Percentiles rank a stretch among this genome's conserved stretches.
Evolutionary conservation across 805 yeast species (phyloP).

Genomic region (Lipomyces yamanashiensis): DNA sequence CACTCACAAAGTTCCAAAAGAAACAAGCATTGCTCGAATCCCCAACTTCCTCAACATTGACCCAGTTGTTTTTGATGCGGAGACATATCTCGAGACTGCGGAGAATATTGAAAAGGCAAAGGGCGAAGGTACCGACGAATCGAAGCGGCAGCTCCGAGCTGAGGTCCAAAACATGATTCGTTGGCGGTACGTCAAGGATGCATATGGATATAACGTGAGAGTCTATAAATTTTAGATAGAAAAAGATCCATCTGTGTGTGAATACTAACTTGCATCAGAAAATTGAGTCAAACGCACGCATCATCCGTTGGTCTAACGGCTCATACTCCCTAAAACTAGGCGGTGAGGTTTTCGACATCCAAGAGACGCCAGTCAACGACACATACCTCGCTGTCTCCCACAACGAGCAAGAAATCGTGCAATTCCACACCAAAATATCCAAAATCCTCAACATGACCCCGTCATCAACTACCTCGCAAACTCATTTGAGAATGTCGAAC

Average conservation of each 20-base stretch:
- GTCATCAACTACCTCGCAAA: constrained; percentile 82
- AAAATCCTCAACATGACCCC: constrained; percentile 80
- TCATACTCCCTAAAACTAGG: constrained; percentile 84
- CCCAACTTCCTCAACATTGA: constrained; percentile 86
- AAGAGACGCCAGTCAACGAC: constrained; percentile 66
- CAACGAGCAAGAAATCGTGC: constrained; percentile 71
- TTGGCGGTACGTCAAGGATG: constrained; percentile 87
- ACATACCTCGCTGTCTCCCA: constrained; percentile 73
- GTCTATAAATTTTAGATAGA: too few species aligned
- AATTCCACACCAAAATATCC: constrained; percentile 65
- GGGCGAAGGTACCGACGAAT: constrained; percentile 28
- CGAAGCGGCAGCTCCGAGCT: constrained; percentile 48
- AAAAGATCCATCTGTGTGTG: background rate
- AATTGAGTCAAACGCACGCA: constrained; percentile 85
- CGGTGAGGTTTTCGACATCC: constrained; percentile 80
- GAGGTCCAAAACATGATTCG: constrained; percentile 84
- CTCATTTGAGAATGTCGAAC: constrained; percentile 75
- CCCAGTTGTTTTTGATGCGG: constrained; percentile 78
- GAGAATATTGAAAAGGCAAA: constrained; percentile 29
- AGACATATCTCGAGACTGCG: constrained; percentile 53
- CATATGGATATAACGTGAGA: constrained; percentile 57
- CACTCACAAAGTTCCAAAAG: constrained; percentile 38
- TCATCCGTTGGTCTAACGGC: constrained; percentile 95
- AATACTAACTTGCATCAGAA: constrained; percentile 3
- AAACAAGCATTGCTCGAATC: constrained; percentile 60